Evolutionary conservation across 805 yeast species (phyloP).

Genomic region (Metschnikowia chrysomelidarum): DNA sequence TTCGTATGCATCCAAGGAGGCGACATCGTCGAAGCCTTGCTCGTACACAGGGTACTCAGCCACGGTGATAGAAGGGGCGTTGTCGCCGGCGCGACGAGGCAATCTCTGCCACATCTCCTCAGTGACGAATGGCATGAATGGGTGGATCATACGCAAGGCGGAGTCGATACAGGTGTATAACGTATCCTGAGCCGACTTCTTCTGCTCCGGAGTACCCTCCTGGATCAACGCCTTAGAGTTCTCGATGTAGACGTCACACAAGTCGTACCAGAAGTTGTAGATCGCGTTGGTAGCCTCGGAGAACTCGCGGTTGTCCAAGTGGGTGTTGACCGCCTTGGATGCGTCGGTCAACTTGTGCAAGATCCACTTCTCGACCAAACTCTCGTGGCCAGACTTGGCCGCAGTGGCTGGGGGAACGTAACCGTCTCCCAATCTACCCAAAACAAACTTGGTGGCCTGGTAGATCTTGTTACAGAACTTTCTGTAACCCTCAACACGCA

Average conservation of each 20-base stretch:
- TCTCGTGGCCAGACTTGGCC: slow-evolving; percentile 70
- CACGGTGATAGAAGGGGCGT: slow-evolving; percentile 66
- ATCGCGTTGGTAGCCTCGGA: slow-evolving; percentile 81
- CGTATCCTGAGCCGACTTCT: slow-evolving; percentile 89
- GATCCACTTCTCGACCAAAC: slow-evolving; percentile 96
- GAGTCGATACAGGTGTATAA: slow-evolving; percentile 89
- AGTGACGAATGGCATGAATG: slow-evolving; percentile 96
- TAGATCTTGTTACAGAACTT: slow-evolving; percentile 99
- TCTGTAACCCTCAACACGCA: slow-evolving; percentile 98
- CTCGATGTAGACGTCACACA: slow-evolving; percentile 98
- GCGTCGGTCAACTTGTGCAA: slow-evolving; percentile 78
- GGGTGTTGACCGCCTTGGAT: slow-evolving; percentile 58
- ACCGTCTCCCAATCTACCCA: slow-evolving; percentile 88
- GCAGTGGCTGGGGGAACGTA: slow-evolving; percentile 74
- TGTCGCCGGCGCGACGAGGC: slow-evolving; percentile 79
- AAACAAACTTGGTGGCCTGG: slow-evolving; percentile 96
- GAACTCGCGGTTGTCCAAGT: slow-evolving; percentile 84
- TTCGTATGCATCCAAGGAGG: slow-evolving; percentile 75
- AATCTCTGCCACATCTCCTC: slow-evolving; percentile 99
- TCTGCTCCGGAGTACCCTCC: slow-evolving; percentile 85
- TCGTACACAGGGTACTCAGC: slow-evolving; percentile 76
- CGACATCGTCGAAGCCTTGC: slow-evolving; percentile 57
- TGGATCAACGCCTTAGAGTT: slow-evolving; percentile 89
- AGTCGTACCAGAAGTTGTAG: slow-evolving; percentile 93
- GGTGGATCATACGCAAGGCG: slow-evolving; percentile 89